These are phyloP conservation scores for Tolypocladium paradoxum DNA, from an alignment of 2,329 filamentous ascomycete genomes.

Conservation along the genomic window DNA sequence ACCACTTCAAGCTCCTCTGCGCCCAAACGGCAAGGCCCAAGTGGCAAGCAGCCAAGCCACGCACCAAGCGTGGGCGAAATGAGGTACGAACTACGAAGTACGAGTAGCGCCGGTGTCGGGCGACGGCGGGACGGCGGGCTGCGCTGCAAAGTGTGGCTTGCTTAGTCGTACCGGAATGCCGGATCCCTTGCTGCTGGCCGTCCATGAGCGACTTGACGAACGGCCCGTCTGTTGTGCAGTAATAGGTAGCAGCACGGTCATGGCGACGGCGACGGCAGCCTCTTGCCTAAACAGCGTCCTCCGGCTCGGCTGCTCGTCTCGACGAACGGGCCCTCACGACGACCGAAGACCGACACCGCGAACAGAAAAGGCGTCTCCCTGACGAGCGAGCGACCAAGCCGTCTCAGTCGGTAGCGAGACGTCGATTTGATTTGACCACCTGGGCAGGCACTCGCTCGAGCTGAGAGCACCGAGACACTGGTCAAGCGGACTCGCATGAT, in stretches of 20 bases:
- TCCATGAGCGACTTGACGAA: neutral
- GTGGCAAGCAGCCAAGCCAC: neutral
- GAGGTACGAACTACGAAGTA: too few relatives aligned
- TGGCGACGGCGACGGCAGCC: neutral
- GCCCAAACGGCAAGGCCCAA: neutral
- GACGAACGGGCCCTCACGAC: neutral
- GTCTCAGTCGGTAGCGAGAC: neutral
- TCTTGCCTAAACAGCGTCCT: neutral
- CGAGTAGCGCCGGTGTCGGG: neutral
- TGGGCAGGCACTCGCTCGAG: neutral
- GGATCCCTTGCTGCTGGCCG: constrained; percentile 1
- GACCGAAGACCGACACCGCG: neutral
- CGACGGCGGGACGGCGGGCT: neutral
- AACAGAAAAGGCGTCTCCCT: neutral
- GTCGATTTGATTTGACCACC: neutral
- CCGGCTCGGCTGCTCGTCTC: neutral
- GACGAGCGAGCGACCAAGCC: neutral
- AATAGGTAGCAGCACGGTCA: neutral
- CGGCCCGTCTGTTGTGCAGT: neutral
- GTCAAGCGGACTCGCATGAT: neutral
- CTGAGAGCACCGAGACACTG: neutral
- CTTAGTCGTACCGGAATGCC: constrained; percentile 5
- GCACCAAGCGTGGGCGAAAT: neutral
- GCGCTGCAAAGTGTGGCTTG: constrained; percentile 3
- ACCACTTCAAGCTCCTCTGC: neutral